A percentile compares a stretch with the other conserved stretches of the same genome.
Evolutionary conservation across 305 asterid genomes (phyloP).

Genomic region (Fraxinus paxiana): DNA sequence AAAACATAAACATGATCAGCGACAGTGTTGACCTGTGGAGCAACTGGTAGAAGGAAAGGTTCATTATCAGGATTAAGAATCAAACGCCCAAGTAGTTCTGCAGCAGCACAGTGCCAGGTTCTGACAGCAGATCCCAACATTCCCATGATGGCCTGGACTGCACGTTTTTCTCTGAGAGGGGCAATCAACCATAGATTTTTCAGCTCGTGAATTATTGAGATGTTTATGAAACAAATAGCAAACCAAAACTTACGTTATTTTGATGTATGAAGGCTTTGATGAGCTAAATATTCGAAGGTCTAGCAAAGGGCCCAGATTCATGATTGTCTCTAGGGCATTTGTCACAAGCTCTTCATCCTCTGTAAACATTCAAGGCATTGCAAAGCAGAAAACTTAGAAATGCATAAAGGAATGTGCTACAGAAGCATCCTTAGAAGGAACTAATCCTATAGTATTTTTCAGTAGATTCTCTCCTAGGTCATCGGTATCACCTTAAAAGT

Average conservation of each 20-base stretch:
- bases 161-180: slow-evolving; percentile 61
- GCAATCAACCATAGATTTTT: neutral
- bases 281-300: slow-evolving; percentile 92
- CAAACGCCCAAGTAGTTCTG: slow-evolving; percentile 86
- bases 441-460: neutral
- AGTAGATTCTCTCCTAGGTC: neutral
- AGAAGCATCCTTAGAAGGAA: neutral
- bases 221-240: neutral
- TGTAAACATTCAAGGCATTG: slow-evolving; percentile 35
- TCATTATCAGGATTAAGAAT: slow-evolving; percentile 95
- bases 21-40: slow-evolving; percentile 59
- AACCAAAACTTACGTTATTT: slow-evolving; percentile 56
- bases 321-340: slow-evolving; percentile 76
- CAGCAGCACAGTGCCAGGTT: slow-evolving; percentile 96
- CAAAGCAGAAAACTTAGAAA: slow-evolving; percentile 12
- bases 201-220: slow-evolving; percentile 14
- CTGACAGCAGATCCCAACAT: slow-evolving; percentile 79
- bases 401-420: neutral
- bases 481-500: neutral
- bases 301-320: slow-evolving; percentile 84
- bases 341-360: slow-evolving; percentile 99
- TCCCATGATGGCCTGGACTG: slow-evolving; percentile 83
- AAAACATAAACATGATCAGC: neutral
- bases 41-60: slow-evolving; percentile 72
- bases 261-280: slow-evolving; percentile 70